phyloP scores from a whole-genome alignment of 306 rosid genomes.

The Begonia peltatifolia region DNA sequence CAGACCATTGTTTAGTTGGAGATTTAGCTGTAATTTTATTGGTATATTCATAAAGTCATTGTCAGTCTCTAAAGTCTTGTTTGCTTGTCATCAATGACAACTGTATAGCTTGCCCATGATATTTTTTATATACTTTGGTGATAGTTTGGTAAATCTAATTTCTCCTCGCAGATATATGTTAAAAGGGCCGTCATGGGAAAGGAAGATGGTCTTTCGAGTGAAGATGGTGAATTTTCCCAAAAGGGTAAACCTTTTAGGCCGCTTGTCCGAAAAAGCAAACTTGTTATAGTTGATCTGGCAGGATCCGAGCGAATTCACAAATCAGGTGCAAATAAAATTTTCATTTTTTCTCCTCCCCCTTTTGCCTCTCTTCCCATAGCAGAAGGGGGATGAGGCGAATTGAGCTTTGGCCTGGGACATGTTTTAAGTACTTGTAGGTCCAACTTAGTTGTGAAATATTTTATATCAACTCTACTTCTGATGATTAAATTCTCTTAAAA shows the following conservation, averaged over 20 bases:
- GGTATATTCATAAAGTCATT: neutral
- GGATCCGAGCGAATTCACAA: constrained; percentile 95
- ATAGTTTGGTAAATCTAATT: constrained; percentile 19
- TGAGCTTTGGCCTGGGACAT: too few relatives aligned
- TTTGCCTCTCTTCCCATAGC: too few relatives aligned
- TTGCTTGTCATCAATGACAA: neutral
- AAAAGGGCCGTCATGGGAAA: constrained; percentile 58
- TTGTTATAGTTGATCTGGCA: constrained; percentile 91
- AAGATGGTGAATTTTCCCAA: constrained; percentile 62
- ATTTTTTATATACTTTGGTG: neutral
- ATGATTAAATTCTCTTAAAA: too few relatives aligned
- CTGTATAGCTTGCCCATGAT: neutral
- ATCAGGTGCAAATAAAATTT: constrained; percentile 41
- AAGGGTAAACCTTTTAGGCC: constrained; percentile 63
- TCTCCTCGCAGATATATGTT: constrained; percentile 60
- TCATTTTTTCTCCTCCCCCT: too few relatives aligned
- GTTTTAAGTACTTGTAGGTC: too few relatives aligned
- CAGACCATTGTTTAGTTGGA: neutral
- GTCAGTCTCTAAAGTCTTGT: neutral
- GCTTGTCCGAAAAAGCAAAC: constrained; percentile 80
- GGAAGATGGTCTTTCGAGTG: constrained; percentile 41
- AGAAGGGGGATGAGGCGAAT: too few relatives aligned
- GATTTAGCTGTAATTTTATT: too few relatives aligned
- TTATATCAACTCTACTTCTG: too few relatives aligned
- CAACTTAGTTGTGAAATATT: too few relatives aligned